Conservation (phyloP, 2,329 filamentous ascomycete genomes). For the Emericellopsis cladophorae region DNA sequence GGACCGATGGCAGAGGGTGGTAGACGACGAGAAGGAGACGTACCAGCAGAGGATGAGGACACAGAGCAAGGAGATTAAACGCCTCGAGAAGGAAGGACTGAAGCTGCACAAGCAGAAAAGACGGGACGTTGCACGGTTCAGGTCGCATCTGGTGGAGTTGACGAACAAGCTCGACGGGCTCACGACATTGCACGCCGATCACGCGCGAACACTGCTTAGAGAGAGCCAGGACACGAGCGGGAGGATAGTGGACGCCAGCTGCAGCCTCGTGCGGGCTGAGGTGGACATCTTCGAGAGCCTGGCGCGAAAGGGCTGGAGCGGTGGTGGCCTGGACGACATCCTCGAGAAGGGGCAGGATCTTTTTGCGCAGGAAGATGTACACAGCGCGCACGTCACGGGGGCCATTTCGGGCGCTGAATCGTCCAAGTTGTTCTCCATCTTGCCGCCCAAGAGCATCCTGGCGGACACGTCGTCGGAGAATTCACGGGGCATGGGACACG, state of each 20-base stretch:
- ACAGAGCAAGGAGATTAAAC: conserved; percentile 47
- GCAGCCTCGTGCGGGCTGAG: conserved; percentile 53
- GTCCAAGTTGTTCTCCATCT: conserved; percentile 48
- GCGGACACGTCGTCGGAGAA: conserved; percentile 32
- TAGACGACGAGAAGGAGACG: conserved; percentile 51
- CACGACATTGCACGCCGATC: conserved; percentile 45
- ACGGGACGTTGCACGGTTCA: conserved; percentile 48
- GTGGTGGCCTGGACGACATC: conserved; percentile 53
- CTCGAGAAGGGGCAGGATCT: conserved; percentile 51
- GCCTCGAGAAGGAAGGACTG: conserved; percentile 51
- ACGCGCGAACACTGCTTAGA: conserved; percentile 44
- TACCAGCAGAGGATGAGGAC: conserved; percentile 43
- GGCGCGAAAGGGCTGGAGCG: conserved; percentile 54
- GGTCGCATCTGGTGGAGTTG: conserved; percentile 50
- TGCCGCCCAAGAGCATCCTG: conserved; percentile 51
- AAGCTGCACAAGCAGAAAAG: conserved; percentile 47
- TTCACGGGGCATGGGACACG: conserved; percentile 19
- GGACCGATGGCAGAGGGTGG: conserved; percentile 49
- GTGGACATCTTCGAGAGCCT: conserved; percentile 58
- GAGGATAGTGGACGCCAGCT: conserved; percentile 50
- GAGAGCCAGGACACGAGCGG: conserved; percentile 54
- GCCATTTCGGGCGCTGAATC: conserved; percentile 18
- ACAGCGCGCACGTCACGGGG: conserved; percentile 13
- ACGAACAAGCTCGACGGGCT: conserved; percentile 50
- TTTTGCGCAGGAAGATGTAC: conserved; percentile 32